Evolutionary conservation across 441 rosid genomes (phyloP).

Genomic region (Syzygium syzygioides): DNA sequence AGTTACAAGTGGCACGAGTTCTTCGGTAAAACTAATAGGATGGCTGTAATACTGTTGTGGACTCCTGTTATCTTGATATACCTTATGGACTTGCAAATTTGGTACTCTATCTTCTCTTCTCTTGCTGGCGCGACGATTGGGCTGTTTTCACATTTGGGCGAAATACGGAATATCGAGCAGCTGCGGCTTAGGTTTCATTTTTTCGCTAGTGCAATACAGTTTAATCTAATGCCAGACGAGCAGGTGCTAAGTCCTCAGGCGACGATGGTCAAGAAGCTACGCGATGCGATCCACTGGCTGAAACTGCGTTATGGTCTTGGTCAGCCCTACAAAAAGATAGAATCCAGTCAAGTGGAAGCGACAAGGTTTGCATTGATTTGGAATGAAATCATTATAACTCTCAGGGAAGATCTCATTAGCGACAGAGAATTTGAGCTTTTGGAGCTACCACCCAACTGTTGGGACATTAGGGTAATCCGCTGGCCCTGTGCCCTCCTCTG

Average conservation of each 20-base stretch:
- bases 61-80: conserved; percentile 11
- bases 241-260: not conserved
- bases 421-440: conserved; percentile 6
- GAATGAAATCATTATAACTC: conserved; percentile 11
- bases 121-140: not conserved
- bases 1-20: not conserved
- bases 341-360: conserved; percentile 8
- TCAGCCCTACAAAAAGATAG: not conserved
- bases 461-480: conserved; percentile 5
- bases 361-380: conserved; percentile 13
- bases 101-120: conserved; percentile 13
- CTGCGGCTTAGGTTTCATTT: conserved; percentile 11
- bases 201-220: conserved; percentile 7
- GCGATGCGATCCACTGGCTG: conserved; percentile 5
- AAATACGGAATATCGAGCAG: conserved; percentile 12
- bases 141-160: conserved; percentile 13
- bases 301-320: conserved; percentile 1
- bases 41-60: conserved; percentile 7
- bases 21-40: not conserved
- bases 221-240: conserved; percentile 10
- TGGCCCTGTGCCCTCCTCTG: conserved; percentile 20
- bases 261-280: not conserved
- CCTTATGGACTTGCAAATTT: conserved; percentile 17
- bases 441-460: conserved; percentile 8
- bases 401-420: conserved; percentile 12